Evolutionary conservation across 140 eudicot species (phyloP).

Genomic region (Senecio squalidus): DNA sequence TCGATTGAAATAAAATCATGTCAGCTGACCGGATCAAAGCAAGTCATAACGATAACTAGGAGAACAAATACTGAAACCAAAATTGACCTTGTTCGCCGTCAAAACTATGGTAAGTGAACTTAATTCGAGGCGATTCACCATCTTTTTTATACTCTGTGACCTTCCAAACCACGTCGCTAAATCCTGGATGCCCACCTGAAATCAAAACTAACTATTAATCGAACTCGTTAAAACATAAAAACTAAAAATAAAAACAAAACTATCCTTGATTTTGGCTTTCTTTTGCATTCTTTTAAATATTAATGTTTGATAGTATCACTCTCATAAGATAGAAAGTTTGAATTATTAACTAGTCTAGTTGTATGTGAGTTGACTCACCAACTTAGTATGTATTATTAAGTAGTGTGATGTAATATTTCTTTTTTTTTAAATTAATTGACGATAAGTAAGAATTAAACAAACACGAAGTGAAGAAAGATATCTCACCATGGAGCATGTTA

Average conservation of each 20-base stretch:
- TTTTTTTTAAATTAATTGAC: too few relatives aligned
- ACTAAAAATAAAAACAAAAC: too few relatives aligned
- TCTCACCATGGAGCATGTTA: constrained; percentile 83
- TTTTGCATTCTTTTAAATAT: too few relatives aligned
- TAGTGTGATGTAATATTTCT: too few relatives aligned
- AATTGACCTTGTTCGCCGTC: constrained; percentile 69
- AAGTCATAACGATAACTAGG: neutral
- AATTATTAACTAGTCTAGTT: too few relatives aligned
- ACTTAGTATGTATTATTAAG: too few relatives aligned
- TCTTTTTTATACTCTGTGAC: constrained; percentile 31
- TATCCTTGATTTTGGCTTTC: too few relatives aligned
- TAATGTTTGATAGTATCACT: too few relatives aligned
- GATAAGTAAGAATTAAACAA: neutral
- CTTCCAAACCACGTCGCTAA: constrained; percentile 65
- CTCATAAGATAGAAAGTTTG: too few relatives aligned
- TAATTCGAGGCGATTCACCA: constrained; percentile 27
- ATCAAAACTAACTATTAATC: neutral
- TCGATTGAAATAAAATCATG: neutral
- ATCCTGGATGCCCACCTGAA: constrained; percentile 77
- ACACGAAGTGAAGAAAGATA: neutral
- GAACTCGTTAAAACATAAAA: too few relatives aligned
- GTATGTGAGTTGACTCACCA: too few relatives aligned
- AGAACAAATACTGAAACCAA: neutral
- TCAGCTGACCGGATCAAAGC: neutral
- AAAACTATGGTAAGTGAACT: constrained; percentile 42